Percentiles rank a stretch among this genome's conserved stretches.
Evolutionary conservation across 176 grass and related monocot species (phyloP).

Genomic region (Secale cereale): DNA sequence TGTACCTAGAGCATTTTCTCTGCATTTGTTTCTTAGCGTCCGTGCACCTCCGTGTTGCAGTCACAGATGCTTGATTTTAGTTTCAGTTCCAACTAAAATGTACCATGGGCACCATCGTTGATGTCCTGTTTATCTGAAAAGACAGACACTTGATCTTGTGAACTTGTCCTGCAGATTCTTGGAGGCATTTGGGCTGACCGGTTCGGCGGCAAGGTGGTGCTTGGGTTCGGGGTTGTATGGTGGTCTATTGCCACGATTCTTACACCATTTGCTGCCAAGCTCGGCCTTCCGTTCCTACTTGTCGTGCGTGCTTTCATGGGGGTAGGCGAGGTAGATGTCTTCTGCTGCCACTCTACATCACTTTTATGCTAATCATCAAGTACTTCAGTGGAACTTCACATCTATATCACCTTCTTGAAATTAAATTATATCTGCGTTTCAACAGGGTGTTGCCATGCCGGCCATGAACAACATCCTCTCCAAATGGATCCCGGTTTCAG

Average conservation of each 20-base stretch:
- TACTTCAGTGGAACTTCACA: not conserved
- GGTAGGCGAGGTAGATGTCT: conserved; percentile 79
- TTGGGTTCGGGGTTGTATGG: conserved; percentile 94
- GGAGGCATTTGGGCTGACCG: conserved; percentile 97
- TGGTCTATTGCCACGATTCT: conserved; percentile 93
- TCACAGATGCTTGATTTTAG: not conserved
- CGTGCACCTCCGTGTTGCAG: not conserved
- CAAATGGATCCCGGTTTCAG: conserved; percentile 93
- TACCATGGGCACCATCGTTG: not conserved
- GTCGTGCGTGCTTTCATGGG: conserved; percentile 95
- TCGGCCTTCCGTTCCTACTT: conserved; percentile 83
- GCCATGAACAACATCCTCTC: conserved; percentile 98
- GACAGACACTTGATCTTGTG: not conserved
- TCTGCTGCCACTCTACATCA: conserved; percentile 21
- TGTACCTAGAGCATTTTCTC: not conserved
- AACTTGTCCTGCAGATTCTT: conserved; percentile 59
- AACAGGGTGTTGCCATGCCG: conserved; percentile 96
- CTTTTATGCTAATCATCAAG: not conserved
- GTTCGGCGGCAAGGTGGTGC: conserved; percentile 84
- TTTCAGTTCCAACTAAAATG: not conserved
- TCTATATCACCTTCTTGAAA: not conserved
- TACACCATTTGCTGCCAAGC: conserved; percentile 86
- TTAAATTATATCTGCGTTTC: conserved; percentile 28
- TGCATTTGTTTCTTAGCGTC: not conserved
- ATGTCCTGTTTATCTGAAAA: not conserved